Conservation (phyloP, 495 filamentous ascomycete genomes). For the Jackrogersella multiformis region DNA sequence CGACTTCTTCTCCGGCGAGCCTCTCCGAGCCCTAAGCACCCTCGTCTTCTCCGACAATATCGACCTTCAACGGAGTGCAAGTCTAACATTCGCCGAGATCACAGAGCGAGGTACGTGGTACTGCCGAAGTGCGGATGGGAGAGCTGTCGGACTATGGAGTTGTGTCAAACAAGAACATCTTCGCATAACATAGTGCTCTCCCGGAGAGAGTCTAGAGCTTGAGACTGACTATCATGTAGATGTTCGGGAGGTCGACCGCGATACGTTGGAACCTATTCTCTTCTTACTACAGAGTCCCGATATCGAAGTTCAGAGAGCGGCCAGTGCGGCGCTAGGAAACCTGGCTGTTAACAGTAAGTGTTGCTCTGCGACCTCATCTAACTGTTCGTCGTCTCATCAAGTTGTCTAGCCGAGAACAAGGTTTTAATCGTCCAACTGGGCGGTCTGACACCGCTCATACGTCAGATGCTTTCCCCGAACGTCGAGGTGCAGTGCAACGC, state of each 20-base stretch:
- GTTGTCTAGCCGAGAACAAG: slow-evolving; percentile 89
- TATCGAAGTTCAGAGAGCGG: slow-evolving; percentile 96
- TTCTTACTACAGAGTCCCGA: slow-evolving; percentile 94
- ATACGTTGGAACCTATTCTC: slow-evolving; percentile 94
- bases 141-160: neutral
- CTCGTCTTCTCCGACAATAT: slow-evolving; percentile 99
- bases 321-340: slow-evolving; percentile 95
- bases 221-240: slow-evolving; percentile 62
- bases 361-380: neutral
- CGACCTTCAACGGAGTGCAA: slow-evolving; percentile 95
- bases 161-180: neutral
- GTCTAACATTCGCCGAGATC: slow-evolving; percentile 98
- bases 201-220: slow-evolving; percentile 24
- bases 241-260: slow-evolving; percentile 93
- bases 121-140: neutral
- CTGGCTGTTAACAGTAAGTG: slow-evolving; percentile 93
- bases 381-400: slow-evolving; percentile 2
- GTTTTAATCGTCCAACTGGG: slow-evolving; percentile 92
- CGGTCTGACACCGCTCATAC: slow-evolving; percentile 89
- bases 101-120: slow-evolving; percentile 87
- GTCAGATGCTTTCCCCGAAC: slow-evolving; percentile 98
- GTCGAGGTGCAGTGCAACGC: slow-evolving; percentile 99
- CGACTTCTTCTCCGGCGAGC: slow-evolving; percentile 97
- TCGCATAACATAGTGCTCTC: neutral
- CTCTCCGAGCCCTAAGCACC: slow-evolving; percentile 92